phyloP scores from a whole-genome alignment of 805 yeast species.

The Torulaspora microellipsoides region DNA sequence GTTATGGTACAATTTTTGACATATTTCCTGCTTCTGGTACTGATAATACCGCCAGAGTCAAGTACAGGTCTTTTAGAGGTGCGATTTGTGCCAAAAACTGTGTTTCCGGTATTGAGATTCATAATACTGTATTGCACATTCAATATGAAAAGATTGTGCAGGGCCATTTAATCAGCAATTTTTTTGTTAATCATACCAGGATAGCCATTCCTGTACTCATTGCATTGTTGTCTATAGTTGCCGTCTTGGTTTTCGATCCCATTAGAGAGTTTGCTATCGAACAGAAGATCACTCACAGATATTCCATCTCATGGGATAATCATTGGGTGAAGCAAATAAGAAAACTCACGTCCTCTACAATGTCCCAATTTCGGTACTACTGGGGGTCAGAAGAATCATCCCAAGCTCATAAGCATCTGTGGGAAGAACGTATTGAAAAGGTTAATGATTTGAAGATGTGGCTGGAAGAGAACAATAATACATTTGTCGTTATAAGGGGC shows the following conservation, averaged over 20 bases:
- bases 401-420: conserved; percentile 36
- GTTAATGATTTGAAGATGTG: conserved; percentile 68
- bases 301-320: conserved; percentile 47
- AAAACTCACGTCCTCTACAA: conserved; percentile 37
- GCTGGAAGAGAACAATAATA: conserved; percentile 84
- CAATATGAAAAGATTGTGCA: conserved; percentile 59
- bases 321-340: conserved; percentile 33
- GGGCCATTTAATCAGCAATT: conserved; percentile 50
- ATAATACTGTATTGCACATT: conserved; percentile 65
- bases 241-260: conserved; percentile 89
- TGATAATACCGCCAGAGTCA: conserved; percentile 50
- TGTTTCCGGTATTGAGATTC: conserved; percentile 69
- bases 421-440: conserved; percentile 69
- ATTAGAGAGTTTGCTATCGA: conserved; percentile 76
- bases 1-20: conserved; percentile 81
- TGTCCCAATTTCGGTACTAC: conserved; percentile 36
- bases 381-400: conserved; percentile 33
- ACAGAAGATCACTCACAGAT: conserved; percentile 62
- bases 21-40: conserved; percentile 52
- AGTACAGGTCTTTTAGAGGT: conserved; percentile 53
- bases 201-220: conserved; percentile 75
- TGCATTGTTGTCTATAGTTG: conserved; percentile 73
- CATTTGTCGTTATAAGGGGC: conserved; percentile 85
- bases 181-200: conserved; percentile 70
- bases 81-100: conserved; percentile 90